phyloP scores from a whole-genome alignment of 805 yeast species.

The Pichia phayaonensis region DNA sequence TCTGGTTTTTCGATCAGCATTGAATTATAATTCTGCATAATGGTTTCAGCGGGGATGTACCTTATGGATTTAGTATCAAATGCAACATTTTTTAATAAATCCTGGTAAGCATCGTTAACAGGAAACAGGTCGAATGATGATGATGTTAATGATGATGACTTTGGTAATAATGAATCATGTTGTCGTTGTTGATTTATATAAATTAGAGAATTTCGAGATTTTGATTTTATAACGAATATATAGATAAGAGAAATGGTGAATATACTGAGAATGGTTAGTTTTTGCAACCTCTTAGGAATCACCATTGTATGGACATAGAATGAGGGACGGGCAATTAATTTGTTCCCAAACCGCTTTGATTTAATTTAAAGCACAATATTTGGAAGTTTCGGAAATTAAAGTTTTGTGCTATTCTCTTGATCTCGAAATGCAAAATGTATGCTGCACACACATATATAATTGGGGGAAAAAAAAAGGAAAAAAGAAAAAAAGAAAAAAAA shows the following conservation, averaged over 20 bases:
- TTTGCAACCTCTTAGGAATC: background rate
- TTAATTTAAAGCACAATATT: no score
- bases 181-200: background rate
- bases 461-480: no score
- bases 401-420: no score
- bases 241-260: background rate
- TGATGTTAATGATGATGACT: background rate
- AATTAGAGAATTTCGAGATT: background rate
- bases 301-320: background rate
- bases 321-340: no score
- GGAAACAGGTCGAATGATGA: background rate
- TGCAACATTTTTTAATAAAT: background rate
- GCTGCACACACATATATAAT: no score
- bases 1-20: constrained; percentile 5
- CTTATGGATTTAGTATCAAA: constrained; percentile 15
- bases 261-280: background rate
- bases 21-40: constrained; percentile 11
- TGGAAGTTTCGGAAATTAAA: no score
- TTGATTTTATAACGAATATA: background rate
- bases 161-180: no score
- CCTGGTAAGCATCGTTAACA: background rate
- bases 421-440: no score
- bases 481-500: no score
- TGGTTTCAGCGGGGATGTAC: constrained; percentile 15
- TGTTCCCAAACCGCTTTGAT: no score